Evolutionary conservation across 1,284 basidiomycete genomes (phyloP).

Genomic region (Caloboletus firmus): DNA sequence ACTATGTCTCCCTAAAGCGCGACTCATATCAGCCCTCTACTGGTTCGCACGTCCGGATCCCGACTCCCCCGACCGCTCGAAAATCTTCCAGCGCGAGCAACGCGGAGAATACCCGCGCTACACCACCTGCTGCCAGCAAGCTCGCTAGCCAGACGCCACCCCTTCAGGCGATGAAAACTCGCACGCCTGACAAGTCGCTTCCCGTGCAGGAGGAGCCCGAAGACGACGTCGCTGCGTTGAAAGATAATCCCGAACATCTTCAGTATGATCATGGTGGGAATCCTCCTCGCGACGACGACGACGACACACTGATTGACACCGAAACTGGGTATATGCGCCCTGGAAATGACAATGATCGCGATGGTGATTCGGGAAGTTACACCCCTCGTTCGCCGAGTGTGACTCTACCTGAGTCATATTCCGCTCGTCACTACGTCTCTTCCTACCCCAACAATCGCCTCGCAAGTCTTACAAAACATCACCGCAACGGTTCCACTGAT

Average conservation of each 20-base stretch:
- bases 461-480: conserved; percentile 29
- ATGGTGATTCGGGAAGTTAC: conserved; percentile 43
- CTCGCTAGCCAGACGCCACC: conserved; percentile 58
- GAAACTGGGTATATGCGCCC: conserved; percentile 37
- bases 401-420: conserved; percentile 49
- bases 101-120: conserved; percentile 42
- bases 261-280: conserved; percentile 34
- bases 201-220: conserved; percentile 77
- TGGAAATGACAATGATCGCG: conserved; percentile 33
- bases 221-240: conserved; percentile 50
- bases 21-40: conserved; percentile 43
- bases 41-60: conserved; percentile 25
- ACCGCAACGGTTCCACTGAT: conserved; percentile 51
- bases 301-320: conserved; percentile 48
- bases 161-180: conserved; percentile 50
- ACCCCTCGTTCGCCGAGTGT: conserved; percentile 72
- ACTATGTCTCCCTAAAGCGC: conserved; percentile 51
- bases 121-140: conserved; percentile 43
- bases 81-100: conserved; percentile 36
- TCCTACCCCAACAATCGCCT: conserved; percentile 26
- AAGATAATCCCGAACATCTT: conserved; percentile 26
- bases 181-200: conserved; percentile 70
- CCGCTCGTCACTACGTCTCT: conserved; percentile 26
- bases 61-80: conserved; percentile 37
- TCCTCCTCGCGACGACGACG: conserved; percentile 48